phyloP scores from a whole-genome alignment of 192 early-diverging fungal genomes.

The Mortierella hygrophila region DNA sequence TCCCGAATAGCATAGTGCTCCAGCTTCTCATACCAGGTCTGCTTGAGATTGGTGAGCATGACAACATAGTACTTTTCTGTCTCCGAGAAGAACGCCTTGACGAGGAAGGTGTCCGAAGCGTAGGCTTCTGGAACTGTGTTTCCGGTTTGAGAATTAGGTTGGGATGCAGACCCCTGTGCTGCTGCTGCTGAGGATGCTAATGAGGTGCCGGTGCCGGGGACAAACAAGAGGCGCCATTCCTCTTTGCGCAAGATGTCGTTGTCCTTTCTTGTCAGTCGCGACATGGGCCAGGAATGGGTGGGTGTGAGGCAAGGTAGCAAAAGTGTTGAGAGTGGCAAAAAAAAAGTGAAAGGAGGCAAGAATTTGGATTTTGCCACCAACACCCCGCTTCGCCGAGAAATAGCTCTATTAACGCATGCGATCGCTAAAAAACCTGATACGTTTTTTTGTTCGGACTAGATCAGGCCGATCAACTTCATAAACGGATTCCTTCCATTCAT shows the following conservation, averaged over 20 bases:
- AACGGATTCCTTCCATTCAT: neutral
- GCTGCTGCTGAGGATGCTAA: neutral
- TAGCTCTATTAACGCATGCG: neutral
- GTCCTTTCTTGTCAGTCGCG: constrained; percentile 28
- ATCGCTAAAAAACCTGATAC: neutral
- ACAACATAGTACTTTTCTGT: constrained; percentile 41
- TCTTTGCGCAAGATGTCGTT: constrained; percentile 35
- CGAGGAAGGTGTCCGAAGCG: constrained; percentile 34
- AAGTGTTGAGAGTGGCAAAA: neutral
- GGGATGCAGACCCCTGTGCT: neutral
- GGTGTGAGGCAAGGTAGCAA: neutral
- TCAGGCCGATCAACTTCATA: neutral
- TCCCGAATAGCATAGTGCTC: constrained; percentile 28
- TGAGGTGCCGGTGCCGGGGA: neutral
- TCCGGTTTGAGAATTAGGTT: constrained; percentile 1
- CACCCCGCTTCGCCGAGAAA: constrained; percentile 1
- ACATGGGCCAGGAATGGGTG: constrained; percentile 6
- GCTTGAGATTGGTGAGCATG: constrained; percentile 47
- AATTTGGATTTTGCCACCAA: neutral
- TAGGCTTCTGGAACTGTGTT: constrained; percentile 6
- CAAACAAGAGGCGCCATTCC: constrained; percentile 37
- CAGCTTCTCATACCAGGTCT: constrained; percentile 47
- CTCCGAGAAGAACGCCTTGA: constrained; percentile 39
- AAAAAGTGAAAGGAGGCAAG: neutral
- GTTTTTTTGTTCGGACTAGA: neutral